phyloP scores from a whole-genome alignment of 2,329 filamentous ascomycete species.

The Colletotrichum liriopes region DNA sequence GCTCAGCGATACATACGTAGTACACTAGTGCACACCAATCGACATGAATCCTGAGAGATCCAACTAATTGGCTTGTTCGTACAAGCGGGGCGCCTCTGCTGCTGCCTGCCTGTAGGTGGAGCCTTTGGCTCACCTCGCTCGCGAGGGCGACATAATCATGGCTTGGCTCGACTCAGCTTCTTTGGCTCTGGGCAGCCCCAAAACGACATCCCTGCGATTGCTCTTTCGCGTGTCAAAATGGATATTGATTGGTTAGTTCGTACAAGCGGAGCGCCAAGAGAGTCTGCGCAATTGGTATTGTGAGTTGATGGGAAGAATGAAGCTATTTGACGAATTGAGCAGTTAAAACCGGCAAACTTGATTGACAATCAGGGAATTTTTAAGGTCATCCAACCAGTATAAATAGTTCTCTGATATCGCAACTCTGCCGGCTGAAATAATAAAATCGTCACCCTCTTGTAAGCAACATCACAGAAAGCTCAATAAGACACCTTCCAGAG shows the following conservation, averaged over 20 bases:
- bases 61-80: not conserved
- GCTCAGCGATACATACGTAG: too few species aligned
- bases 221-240: not conserved
- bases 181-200: not conserved
- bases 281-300: not conserved
- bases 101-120: not conserved
- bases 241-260: not conserved
- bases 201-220: not conserved
- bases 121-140: too few species aligned
- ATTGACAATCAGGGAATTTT: not conserved
- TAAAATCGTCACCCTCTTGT: not conserved
- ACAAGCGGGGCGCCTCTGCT: not conserved
- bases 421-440: not conserved
- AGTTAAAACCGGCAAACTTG: not conserved
- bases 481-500: not conserved
- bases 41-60: too few species aligned
- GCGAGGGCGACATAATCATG: not conserved
- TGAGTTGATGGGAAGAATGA: not conserved
- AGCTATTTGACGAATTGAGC: not conserved
- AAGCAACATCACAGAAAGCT: not conserved
- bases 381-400: not conserved
- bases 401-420: not conserved
- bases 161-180: not conserved
- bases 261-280: not conserved
- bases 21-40: too few species aligned